Percentiles rank a stretch among this genome's conserved stretches.
Conservation (phyloP, 2,329 filamentous ascomycete species). For the Aspergillus sp. region DNA sequence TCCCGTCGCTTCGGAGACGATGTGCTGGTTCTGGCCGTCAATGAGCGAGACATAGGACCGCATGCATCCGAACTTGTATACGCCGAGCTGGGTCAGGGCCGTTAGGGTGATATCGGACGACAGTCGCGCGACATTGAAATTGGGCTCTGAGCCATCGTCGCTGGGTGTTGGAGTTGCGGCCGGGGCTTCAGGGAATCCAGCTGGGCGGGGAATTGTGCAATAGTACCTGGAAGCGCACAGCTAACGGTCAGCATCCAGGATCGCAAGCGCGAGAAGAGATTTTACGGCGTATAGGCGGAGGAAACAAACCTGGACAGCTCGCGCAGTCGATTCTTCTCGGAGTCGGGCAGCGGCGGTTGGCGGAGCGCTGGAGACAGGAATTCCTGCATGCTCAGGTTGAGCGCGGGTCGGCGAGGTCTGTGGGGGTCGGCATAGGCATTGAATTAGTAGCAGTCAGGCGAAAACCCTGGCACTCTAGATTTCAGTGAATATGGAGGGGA, state of each 20-base stretch:
- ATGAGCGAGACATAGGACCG: conserved; percentile 52
- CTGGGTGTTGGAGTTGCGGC: neutral
- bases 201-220: neutral
- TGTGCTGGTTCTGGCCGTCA: conserved; percentile 45
- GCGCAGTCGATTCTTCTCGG: conserved; percentile 1
- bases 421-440: neutral
- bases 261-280: neutral
- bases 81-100: conserved; percentile 51
- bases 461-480: too few relatives aligned
- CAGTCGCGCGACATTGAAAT: neutral
- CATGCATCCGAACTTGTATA: conserved; percentile 41
- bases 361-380: neutral
- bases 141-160: neutral
- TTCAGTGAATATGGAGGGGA: too few relatives aligned
- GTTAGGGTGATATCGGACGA: conserved; percentile 36
- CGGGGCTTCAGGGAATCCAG: neutral
- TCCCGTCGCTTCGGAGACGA: conserved; percentile 53
- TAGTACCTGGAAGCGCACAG: neutral
- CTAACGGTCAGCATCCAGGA: neutral
- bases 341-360: neutral
- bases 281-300: neutral
- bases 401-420: neutral
- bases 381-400: neutral
- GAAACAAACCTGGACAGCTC: conserved; percentile 6
- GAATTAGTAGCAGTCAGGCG: too few relatives aligned